Percentiles rank a stretch among this genome's conserved stretches.
phyloP scores from a whole-genome alignment of 2,329 filamentous ascomycete genomes.

The Hymenoscyphus fructigenus region DNA sequence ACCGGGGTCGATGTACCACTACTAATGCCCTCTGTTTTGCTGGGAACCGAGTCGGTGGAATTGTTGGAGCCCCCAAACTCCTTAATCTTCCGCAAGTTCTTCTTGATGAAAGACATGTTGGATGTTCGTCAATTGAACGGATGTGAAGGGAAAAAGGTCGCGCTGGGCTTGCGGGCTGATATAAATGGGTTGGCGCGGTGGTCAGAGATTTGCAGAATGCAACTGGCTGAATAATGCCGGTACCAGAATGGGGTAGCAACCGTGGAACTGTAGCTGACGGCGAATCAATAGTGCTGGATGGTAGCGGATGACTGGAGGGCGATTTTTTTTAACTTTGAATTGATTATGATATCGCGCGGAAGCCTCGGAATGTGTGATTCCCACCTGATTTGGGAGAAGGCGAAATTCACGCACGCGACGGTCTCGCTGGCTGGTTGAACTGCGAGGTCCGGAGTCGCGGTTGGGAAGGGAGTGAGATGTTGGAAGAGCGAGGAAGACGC shows the following conservation, averaged over 20 bases:
- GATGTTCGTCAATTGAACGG: background rate
- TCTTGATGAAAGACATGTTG: conserved; percentile 35
- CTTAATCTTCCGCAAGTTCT: conserved; percentile 31
- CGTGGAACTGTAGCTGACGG: background rate
- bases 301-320: background rate
- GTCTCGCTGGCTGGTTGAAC: background rate
- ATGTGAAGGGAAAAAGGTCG: background rate
- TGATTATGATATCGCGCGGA: conserved; percentile 2
- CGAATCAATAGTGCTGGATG: background rate
- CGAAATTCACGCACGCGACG: background rate
- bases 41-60: conserved; percentile 14
- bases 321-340: background rate
- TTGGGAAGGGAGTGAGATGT: background rate
- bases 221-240: conserved; percentile 10
- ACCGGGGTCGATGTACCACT: conserved; percentile 12
- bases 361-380: background rate
- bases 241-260: background rate
- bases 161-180: background rate
- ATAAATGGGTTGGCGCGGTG: conserved; percentile 5
- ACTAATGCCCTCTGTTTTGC: conserved; percentile 19
- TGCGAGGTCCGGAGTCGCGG: background rate
- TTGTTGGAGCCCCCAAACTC: conserved; percentile 15
- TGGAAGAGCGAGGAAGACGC: background rate
- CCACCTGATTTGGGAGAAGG: background rate
- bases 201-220: background rate